phyloP scores from a whole-genome alignment of 257 asterid species.

The Rubia yunnanensis region DNA sequence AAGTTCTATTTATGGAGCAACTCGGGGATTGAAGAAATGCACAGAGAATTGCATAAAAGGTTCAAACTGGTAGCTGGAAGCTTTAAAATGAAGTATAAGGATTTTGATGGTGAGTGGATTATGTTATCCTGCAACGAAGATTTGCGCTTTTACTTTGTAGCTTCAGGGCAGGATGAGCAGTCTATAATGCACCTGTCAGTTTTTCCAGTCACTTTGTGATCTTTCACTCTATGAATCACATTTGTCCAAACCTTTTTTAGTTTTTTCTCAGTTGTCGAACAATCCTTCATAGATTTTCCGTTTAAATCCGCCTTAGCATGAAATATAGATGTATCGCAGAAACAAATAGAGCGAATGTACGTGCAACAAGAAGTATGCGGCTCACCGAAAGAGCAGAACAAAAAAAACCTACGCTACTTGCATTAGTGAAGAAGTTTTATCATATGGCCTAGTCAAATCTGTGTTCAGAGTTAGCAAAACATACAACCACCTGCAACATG shows the following conservation, averaged over 20 bases:
- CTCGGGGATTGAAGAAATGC: not conserved
- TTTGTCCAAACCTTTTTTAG: not conserved
- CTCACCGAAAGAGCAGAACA: not conserved
- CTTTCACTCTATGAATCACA: not conserved
- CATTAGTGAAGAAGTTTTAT: not conserved
- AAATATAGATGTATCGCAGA: not conserved
- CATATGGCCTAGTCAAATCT: not conserved
- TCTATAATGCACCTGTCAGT: not conserved
- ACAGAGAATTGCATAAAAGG: not conserved
- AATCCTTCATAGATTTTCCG: not conserved
- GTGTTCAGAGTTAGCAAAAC: not conserved
- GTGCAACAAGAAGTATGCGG: not conserved
- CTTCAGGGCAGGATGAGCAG: not conserved
- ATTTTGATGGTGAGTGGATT: not conserved
- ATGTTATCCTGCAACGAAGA: not conserved
- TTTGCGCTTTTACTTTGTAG: not conserved
- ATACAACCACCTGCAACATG: slow-evolving; percentile 1
- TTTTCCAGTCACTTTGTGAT: not conserved
- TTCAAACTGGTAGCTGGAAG: not conserved
- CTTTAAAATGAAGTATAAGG: not conserved
- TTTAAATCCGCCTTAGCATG: not conserved
- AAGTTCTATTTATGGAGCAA: not conserved
- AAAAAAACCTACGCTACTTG: not conserved
- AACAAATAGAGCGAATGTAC: not conserved
- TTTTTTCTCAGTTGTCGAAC: not conserved